A percentile compares a stretch with the other conserved stretches of the same genome.
These are phyloP conservation scores for Avena atlantica DNA, from an alignment of 176 grass and related monocot species.

Conservation along the genomic window DNA sequence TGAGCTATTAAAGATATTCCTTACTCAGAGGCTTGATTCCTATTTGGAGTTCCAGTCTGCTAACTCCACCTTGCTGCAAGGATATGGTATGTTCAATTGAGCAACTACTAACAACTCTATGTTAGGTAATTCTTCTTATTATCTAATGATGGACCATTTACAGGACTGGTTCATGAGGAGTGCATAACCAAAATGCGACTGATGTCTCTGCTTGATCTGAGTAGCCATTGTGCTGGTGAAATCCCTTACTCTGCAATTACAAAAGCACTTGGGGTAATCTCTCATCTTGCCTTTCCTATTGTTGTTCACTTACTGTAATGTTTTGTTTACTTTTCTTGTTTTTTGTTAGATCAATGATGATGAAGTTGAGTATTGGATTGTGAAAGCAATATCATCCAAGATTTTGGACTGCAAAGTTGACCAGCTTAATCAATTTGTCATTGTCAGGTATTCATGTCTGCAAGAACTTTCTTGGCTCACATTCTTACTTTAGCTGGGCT, in stretches of 20 bases:
- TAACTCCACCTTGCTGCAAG: conserved; percentile 70
- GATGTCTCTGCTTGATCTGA: conserved; percentile 87
- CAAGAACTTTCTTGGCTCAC: not conserved
- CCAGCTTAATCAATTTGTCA: conserved; percentile 77
- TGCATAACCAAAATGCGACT: conserved; percentile 92
- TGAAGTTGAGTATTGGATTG: conserved; percentile 92
- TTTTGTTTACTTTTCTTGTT: not conserved
- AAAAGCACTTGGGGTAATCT: conserved; percentile 66
- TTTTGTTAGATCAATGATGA: conserved; percentile 79
- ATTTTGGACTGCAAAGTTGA: conserved; percentile 84
- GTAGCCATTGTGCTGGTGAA: conserved; percentile 61
- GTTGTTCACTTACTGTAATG: not conserved
- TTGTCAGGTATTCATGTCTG: conserved; percentile 61
- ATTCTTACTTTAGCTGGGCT: not conserved
- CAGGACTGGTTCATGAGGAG: conserved; percentile 82
- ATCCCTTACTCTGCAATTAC: conserved; percentile 88
- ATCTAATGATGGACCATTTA: conserved; percentile 30
- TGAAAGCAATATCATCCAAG: conserved; percentile 88
- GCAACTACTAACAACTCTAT: not conserved
- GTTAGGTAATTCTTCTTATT: not conserved
- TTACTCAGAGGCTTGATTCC: conserved; percentile 77
- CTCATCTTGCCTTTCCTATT: not conserved
- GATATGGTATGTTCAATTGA: conserved; percentile 55
- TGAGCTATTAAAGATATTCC: conserved; percentile 84
- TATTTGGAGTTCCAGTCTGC: conserved; percentile 81